These are phyloP conservation scores for Leishmania guyanensis DNA, from an alignment of 208 protist genomes.

Conservation along the genomic window DNA sequence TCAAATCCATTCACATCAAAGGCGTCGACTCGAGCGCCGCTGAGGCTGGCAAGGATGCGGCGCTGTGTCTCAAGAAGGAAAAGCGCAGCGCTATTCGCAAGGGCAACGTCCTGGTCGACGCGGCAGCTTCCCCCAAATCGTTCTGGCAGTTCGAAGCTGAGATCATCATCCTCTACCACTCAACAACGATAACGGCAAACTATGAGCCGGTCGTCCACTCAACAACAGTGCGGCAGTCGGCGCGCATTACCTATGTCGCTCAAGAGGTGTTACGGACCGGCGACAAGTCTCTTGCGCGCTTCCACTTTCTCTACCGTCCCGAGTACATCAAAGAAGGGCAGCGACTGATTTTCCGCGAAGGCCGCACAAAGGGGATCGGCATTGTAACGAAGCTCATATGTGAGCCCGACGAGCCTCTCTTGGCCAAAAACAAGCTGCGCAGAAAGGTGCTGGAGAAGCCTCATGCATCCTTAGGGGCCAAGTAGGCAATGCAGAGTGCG, in stretches of 20 bases:
- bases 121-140: conserved; percentile 57
- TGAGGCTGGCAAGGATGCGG: conserved; percentile 90
- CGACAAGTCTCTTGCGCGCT: conserved; percentile 91
- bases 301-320: conserved; percentile 94
- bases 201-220: conserved; percentile 98
- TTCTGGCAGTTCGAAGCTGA: conserved; percentile 97
- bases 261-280: conserved; percentile 94
- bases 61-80: conserved; percentile 96
- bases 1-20: conserved; percentile 96
- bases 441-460: conserved; percentile 35
- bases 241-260: conserved; percentile 85
- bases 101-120: conserved; percentile 91
- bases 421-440: conserved; percentile 50
- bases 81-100: conserved; percentile 94
- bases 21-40: conserved; percentile 83
- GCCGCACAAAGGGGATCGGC: conserved; percentile 93
- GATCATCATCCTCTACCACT: conserved; percentile 97
- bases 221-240: conserved; percentile 88
- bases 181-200: conserved; percentile 96
- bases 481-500: conserved; percentile 2
- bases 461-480: conserved; percentile 3
- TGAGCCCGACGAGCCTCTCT: conserved; percentile 41
- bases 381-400: conserved; percentile 76
- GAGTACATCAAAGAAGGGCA: conserved; percentile 93
- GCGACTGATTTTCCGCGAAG: conserved; percentile 95